Conservation (phyloP, 257 asterid species). For the Petunia axillaris region DNA sequence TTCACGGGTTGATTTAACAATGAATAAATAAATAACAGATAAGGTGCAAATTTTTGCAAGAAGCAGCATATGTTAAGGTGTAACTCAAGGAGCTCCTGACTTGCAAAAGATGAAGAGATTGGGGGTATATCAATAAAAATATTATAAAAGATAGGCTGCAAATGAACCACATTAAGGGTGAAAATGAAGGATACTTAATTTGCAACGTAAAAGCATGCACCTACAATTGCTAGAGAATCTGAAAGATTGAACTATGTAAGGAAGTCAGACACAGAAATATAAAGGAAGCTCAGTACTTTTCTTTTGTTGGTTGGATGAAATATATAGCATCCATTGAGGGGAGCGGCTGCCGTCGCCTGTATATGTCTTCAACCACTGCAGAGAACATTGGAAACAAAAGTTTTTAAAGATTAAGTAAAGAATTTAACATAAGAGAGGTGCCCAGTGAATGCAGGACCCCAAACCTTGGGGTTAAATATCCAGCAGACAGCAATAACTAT, state of each 20-base stretch:
- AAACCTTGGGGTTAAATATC: not conserved
- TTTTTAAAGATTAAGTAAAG: constrained; percentile 29
- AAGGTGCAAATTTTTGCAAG: too few species aligned
- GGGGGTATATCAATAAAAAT: not conserved
- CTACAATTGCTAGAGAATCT: not conserved
- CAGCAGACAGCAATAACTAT: constrained; percentile 12
- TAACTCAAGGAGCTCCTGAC: too few species aligned
- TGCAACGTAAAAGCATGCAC: constrained; percentile 3
- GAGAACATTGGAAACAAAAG: constrained; percentile 37
- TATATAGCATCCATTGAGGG: constrained; percentile 98
- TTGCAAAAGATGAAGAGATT: too few species aligned
- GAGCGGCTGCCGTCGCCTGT: constrained; percentile 91
- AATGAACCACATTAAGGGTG: not conserved
- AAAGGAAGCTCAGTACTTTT: constrained; percentile 58
- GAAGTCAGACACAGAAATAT: not conserved
- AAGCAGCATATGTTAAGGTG: too few species aligned
- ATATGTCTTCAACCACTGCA: constrained; percentile 99
- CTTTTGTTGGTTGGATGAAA: constrained; percentile 94
- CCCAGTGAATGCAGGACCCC: constrained; percentile 21
- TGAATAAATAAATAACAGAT: too few species aligned
- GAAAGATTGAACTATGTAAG: constrained; percentile 14
- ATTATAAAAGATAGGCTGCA: not conserved
- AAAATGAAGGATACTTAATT: constrained; percentile 5
- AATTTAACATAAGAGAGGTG: not conserved
- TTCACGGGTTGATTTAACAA: too few species aligned